Evolutionary conservation across 805 yeast genomes (phyloP).

Genomic region (Cyberlindnera americana): DNA sequence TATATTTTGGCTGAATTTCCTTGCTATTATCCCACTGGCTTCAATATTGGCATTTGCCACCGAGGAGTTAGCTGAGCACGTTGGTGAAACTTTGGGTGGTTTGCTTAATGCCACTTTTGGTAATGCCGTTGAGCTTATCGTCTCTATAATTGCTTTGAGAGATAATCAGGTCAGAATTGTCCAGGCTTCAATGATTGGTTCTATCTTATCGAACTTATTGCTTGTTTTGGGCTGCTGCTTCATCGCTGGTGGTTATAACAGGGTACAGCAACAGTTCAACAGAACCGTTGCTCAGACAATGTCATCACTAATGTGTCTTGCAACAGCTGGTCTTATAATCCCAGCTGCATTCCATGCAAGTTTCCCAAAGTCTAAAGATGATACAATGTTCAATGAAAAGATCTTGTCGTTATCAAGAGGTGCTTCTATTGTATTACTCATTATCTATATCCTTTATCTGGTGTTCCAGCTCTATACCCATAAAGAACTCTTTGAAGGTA

Average conservation of each 20-base stretch:
- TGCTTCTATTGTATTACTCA: slow-evolving; percentile 72
- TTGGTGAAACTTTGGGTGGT: slow-evolving; percentile 93
- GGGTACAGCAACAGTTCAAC: slow-evolving; percentile 83
- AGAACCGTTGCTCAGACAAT: slow-evolving; percentile 98
- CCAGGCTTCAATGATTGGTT: slow-evolving; percentile 96
- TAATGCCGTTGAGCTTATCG: slow-evolving; percentile 95
- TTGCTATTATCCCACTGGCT: slow-evolving; percentile 91
- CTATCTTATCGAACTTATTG: slow-evolving; percentile 81
- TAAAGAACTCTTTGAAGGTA: slow-evolving; percentile 64
- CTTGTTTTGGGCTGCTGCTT: slow-evolving; percentile 96
- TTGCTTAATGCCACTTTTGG: slow-evolving; percentile 95
- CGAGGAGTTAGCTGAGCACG: slow-evolving; percentile 82
- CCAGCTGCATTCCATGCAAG: slow-evolving; percentile 97
- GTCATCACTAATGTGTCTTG: slow-evolving; percentile 89
- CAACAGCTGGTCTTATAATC: slow-evolving; percentile 81
- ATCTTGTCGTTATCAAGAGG: slow-evolving; percentile 81
- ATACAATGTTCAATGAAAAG: slow-evolving; percentile 33
- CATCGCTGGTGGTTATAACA: slow-evolving; percentile 84
- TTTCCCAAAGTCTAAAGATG: slow-evolving; percentile 40
- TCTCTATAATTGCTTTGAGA: slow-evolving; percentile 81
- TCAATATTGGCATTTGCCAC: slow-evolving; percentile 88
- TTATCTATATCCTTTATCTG: slow-evolving; percentile 74
- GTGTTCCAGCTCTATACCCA: slow-evolving; percentile 90
- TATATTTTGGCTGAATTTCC: slow-evolving; percentile 72
- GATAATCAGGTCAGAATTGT: slow-evolving; percentile 90